Percentiles rank a stretch among this genome's conserved stretches.
Conservation (phyloP, 768 basidiomycete genomes). For the Lactarius psammicola region DNA sequence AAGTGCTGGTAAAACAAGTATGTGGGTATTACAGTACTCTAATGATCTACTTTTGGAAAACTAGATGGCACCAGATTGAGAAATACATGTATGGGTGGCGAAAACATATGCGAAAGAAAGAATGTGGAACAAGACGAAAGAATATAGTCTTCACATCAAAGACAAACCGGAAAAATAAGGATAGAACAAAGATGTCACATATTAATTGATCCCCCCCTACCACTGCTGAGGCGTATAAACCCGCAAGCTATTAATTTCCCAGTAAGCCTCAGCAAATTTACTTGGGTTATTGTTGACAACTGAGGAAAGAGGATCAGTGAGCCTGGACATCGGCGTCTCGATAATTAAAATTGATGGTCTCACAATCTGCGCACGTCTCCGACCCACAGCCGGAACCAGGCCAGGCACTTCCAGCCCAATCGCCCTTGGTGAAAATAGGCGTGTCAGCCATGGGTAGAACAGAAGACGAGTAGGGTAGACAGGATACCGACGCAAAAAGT, state of each 20-base stretch:
- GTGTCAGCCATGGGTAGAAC: not conserved
- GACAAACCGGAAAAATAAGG: not conserved
- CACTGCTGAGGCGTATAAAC: constrained; percentile 44
- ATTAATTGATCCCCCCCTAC: not conserved
- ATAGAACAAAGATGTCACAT: not conserved
- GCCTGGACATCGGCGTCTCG: not conserved
- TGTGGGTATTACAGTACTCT: not conserved
- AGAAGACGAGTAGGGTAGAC: not conserved
- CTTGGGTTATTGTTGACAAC: constrained; percentile 59
- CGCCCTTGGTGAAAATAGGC: constrained; percentile 16
- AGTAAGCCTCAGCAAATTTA: constrained; percentile 62
- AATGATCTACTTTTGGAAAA: not conserved
- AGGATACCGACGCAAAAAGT: constrained; percentile 55
- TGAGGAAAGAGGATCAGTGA: constrained; percentile 30
- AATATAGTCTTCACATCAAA: not conserved
- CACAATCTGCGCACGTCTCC: constrained; percentile 46
- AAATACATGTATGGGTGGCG: not conserved
- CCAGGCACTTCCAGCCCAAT: constrained; percentile 25
- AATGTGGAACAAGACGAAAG: not conserved
- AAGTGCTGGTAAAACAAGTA: not conserved
- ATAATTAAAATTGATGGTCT: constrained; percentile 30
- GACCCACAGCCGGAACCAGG: constrained; percentile 38
- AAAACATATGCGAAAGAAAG: not conserved
- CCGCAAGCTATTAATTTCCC: constrained; percentile 61
- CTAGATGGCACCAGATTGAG: not conserved